Evolutionary conservation across 2,329 filamentous ascomycete genomes (phyloP).

Genomic region (Hymenoscyphus fructigenus): DNA sequence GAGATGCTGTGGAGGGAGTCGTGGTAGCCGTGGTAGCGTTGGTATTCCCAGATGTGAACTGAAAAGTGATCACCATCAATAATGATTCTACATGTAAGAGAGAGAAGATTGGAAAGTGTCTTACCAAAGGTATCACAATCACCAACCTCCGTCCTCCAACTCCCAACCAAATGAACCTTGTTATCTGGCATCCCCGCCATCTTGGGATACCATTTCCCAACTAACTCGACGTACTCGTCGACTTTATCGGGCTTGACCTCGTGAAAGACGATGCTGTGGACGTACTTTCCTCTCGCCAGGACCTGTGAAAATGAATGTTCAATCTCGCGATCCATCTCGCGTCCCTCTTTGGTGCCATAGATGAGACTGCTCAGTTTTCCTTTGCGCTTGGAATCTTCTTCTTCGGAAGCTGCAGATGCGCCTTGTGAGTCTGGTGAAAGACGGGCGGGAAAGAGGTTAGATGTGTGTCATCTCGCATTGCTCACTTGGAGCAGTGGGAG

Average conservation of each 20-base stretch:
- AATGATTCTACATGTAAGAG: background rate
- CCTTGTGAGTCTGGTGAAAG: slow-evolving; percentile 57
- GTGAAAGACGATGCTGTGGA: slow-evolving; percentile 96
- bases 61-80: background rate
- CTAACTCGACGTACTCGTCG: slow-evolving; percentile 87
- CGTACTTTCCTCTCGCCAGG: slow-evolving; percentile 92
- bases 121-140: slow-evolving; percentile 95
- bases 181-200: slow-evolving; percentile 85
- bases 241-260: slow-evolving; percentile 94
- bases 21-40: slow-evolving; percentile 95
- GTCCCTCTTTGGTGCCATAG: slow-evolving; percentile 94
- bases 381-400: slow-evolving; percentile 60
- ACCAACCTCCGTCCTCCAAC: slow-evolving; percentile 96
- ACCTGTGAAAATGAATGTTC: slow-evolving; percentile 96
- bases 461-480: slow-evolving; percentile 42
- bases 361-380: slow-evolving; percentile 82
- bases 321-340: slow-evolving; percentile 92
- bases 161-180: slow-evolving; percentile 93
- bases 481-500: slow-evolving; percentile 47
- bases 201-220: slow-evolving; percentile 87
- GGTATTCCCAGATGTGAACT: slow-evolving; percentile 99
- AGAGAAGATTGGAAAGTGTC: slow-evolving; percentile 32
- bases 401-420: slow-evolving; percentile 59
- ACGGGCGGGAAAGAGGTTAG: slow-evolving; percentile 40
- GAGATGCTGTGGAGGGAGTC: slow-evolving; percentile 84